These are phyloP conservation scores for Irpex lacteus DNA, from an alignment of 1,284 basidiomycete genomes.

Conservation along the genomic window DNA sequence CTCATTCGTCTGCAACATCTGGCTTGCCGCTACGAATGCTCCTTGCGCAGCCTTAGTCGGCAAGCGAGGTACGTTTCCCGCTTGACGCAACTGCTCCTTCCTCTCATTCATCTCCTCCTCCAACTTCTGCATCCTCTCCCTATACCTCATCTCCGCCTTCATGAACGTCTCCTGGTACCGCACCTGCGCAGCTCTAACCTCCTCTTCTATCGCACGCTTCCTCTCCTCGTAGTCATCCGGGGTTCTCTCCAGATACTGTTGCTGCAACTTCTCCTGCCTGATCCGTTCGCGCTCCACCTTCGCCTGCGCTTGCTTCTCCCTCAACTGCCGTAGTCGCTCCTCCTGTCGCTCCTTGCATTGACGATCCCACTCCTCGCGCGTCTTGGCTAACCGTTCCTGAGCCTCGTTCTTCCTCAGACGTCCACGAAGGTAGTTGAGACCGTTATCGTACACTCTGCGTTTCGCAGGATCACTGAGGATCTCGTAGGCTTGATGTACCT, in stretches of 20 bases:
- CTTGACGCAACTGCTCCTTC: constrained; percentile 3
- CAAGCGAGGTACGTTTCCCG: constrained; percentile 4
- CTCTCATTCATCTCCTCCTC: constrained; percentile 20
- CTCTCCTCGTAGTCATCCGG: constrained; percentile 14
- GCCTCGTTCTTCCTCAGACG: constrained; percentile 28
- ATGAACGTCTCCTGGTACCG: constrained; percentile 24
- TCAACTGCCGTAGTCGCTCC: constrained; percentile 41
- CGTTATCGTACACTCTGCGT: constrained; percentile 55
- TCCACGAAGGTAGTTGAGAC: constrained; percentile 25
- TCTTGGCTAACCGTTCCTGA: constrained; percentile 46
- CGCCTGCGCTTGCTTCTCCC: constrained; percentile 18
- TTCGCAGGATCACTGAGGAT: constrained; percentile 52
- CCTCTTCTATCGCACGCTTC: constrained; percentile 16
- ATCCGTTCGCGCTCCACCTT: constrained; percentile 30
- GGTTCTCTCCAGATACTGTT: constrained; percentile 11
- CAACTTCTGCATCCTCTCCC: constrained; percentile 24
- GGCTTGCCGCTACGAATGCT: constrained; percentile 5
- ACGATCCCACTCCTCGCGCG: constrained; percentile 60
- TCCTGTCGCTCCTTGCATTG: constrained; percentile 45
- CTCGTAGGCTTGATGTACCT: constrained; percentile 59
- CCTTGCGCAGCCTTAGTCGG: background rate
- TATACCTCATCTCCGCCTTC: constrained; percentile 35
- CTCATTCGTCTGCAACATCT: constrained; percentile 24
- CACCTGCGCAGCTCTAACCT: constrained; percentile 18
- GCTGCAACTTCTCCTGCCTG: constrained; percentile 34